A percentile compares a stretch with the other conserved stretches of the same genome.
Conservation (phyloP, 1,284 basidiomycete species). For the Cryptococcus amylolentus region DNA sequence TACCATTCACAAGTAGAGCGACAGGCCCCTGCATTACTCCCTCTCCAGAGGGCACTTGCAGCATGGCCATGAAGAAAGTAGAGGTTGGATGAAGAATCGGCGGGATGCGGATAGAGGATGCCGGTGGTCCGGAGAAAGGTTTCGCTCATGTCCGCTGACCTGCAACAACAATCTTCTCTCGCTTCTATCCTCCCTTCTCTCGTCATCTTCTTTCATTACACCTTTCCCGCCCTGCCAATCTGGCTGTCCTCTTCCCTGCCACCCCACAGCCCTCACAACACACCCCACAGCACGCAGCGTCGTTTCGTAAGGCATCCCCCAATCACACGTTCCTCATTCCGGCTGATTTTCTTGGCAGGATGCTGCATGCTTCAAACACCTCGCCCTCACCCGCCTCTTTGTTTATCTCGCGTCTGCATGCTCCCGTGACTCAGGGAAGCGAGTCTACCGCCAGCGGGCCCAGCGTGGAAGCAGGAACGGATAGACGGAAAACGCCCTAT, state of each 20-base stretch:
- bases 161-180: no score
- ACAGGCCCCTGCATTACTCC: no score
- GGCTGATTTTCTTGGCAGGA: constrained; percentile 14
- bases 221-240: not conserved
- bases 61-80: no score
- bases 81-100: no score
- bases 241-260: no score
- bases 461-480: no score
- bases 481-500: not conserved
- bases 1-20: no score
- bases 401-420: not conserved
- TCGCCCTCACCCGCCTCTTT: constrained; percentile 1
- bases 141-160: no score
- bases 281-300: not conserved
- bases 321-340: not conserved
- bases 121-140: no score
- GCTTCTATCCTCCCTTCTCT: not conserved
- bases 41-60: no score
- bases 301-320: not conserved
- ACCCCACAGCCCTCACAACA: not conserved
- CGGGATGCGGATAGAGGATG: no score
- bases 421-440: not conserved
- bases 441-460: no score
- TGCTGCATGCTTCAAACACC: constrained; percentile 31
- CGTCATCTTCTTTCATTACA: not conserved